phyloP scores from a whole-genome alignment of 768 basidiomycete genomes.

The Leccinum boreale region DNA sequence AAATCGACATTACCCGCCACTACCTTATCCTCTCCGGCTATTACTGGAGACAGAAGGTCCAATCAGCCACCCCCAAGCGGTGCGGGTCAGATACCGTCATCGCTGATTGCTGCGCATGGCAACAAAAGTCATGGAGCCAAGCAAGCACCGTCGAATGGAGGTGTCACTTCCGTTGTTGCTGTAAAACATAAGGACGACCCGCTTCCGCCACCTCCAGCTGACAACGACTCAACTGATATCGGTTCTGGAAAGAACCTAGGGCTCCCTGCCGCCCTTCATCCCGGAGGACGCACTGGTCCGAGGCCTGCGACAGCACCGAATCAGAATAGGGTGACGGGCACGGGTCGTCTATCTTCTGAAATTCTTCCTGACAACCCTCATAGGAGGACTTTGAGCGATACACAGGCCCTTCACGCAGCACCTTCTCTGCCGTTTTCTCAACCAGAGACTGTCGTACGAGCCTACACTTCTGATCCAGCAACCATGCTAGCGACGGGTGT shows the following conservation, averaged over 20 bases:
- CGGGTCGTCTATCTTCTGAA: slow-evolving; percentile 9
- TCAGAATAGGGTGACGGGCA: slow-evolving; percentile 10
- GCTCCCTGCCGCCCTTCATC: slow-evolving; percentile 43
- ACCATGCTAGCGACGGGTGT: not conserved
- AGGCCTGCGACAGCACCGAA: slow-evolving; percentile 19
- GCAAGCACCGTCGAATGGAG: slow-evolving; percentile 2
- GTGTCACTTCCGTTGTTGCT: slow-evolving; percentile 1
- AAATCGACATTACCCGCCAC: slow-evolving; percentile 14
- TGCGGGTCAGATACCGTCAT: slow-evolving; percentile 17
- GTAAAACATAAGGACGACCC: slow-evolving; percentile 27
- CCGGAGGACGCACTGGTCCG: slow-evolving; percentile 28
- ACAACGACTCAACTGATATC: slow-evolving; percentile 20
- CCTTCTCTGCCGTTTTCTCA: slow-evolving; percentile 3
- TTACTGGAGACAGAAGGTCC: slow-evolving; percentile 7
- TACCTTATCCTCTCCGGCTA: not conserved
- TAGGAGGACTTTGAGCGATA: slow-evolving; percentile 14
- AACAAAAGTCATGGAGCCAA: slow-evolving; percentile 7
- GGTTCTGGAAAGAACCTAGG: slow-evolving; percentile 16
- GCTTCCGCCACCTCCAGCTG: slow-evolving; percentile 42
- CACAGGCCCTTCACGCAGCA: slow-evolving; percentile 8
- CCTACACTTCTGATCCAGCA: slow-evolving; percentile 1
- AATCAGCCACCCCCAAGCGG: slow-evolving; percentile 1
- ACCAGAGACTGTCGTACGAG: slow-evolving; percentile 6
- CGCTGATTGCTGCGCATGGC: slow-evolving; percentile 22
- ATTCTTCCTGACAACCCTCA: slow-evolving; percentile 3